A percentile compares a stretch with the other conserved stretches of the same genome.
These are phyloP conservation scores for Onygena corvina DNA, from an alignment of 2,329 filamentous ascomycete genomes.

Conservation along the genomic window DNA sequence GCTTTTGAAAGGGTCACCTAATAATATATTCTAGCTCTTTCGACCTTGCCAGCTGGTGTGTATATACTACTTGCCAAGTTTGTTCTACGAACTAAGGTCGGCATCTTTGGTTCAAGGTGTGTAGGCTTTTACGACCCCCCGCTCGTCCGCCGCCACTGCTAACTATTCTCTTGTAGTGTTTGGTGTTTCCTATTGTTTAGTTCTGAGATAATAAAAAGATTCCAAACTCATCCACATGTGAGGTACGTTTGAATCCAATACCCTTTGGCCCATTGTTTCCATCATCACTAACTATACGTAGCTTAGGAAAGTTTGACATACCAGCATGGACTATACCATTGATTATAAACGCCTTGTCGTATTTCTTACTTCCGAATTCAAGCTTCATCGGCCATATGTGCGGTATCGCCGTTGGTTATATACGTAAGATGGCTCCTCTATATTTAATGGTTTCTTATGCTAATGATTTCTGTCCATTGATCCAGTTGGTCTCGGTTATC, in stretches of 20 bases:
- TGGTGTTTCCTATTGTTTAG: constrained; percentile 86
- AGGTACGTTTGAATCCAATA: constrained; percentile 30
- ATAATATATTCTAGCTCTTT: constrained; percentile 48
- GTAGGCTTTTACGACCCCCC: constrained; percentile 16
- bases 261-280: neutral
- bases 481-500: constrained; percentile 69
- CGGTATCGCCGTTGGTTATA: constrained; percentile 71
- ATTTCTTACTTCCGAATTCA: constrained; percentile 65
- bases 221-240: constrained; percentile 67
- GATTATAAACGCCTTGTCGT: constrained; percentile 60
- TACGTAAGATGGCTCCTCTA: constrained; percentile 50
- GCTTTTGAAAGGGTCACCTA: neutral
- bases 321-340: constrained; percentile 88
- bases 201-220: constrained; percentile 75
- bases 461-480: constrained; percentile 10
- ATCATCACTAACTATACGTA: constrained; percentile 23
- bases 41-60: constrained; percentile 66
- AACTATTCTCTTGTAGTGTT: constrained; percentile 43
- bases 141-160: neutral
- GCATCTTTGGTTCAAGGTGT: constrained; percentile 73
- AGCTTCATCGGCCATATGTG: constrained; percentile 80
- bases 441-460: neutral
- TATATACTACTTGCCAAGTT: constrained; percentile 70
- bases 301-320: constrained; percentile 54
- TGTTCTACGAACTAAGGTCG: constrained; percentile 57